These are phyloP conservation scores for Tolypocladium ovalisporum DNA, from an alignment of 2,329 filamentous ascomycete species.

Conservation along the genomic window DNA sequence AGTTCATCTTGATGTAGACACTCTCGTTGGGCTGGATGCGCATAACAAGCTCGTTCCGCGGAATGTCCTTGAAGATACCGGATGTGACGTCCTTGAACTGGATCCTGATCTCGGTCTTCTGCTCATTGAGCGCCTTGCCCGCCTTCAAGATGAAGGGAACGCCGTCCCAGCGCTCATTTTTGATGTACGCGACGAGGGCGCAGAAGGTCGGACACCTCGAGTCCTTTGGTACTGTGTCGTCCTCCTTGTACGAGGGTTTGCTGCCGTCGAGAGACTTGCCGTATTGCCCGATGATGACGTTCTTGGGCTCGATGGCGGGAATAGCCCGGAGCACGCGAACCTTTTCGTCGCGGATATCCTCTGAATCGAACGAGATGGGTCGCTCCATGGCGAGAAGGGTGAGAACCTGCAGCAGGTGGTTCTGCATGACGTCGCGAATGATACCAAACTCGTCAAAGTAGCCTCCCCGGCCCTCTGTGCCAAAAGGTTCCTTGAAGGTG, in stretches of 20 bases:
- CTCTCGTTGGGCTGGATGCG: conserved; percentile 99
- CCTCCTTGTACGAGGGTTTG: conserved; percentile 97
- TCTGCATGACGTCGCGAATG: conserved; percentile 99
- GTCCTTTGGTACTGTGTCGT: conserved; percentile 94
- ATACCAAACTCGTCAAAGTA: conserved; percentile 99
- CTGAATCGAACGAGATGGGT: conserved; percentile 93
- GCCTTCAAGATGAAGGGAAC: conserved; percentile 99
- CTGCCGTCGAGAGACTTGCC: conserved; percentile 90
- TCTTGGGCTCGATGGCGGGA: conserved; percentile 93
- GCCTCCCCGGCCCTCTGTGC: conserved; percentile 91
- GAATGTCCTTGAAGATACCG: conserved; percentile 99
- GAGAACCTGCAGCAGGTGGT: conserved; percentile 92
- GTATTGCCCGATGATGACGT: conserved; percentile 99
- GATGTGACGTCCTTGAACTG: conserved; percentile 99
- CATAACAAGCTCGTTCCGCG: conserved; percentile 97
- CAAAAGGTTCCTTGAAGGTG: conserved; percentile 98
- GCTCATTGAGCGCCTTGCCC: conserved; percentile 96
- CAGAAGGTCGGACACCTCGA: conserved; percentile 98
- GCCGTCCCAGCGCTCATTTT: conserved; percentile 99
- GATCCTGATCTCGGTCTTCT: conserved; percentile 98
- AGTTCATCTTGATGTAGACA: conserved; percentile 99
- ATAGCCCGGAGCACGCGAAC: conserved; percentile 91
- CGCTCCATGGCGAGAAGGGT: conserved; percentile 97
- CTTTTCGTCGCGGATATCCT: conserved; percentile 98
- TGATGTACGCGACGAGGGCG: conserved; percentile 94